phyloP scores from a whole-genome alignment of 768 basidiomycete species.

The Gloeophyllum trabeum region DNA sequence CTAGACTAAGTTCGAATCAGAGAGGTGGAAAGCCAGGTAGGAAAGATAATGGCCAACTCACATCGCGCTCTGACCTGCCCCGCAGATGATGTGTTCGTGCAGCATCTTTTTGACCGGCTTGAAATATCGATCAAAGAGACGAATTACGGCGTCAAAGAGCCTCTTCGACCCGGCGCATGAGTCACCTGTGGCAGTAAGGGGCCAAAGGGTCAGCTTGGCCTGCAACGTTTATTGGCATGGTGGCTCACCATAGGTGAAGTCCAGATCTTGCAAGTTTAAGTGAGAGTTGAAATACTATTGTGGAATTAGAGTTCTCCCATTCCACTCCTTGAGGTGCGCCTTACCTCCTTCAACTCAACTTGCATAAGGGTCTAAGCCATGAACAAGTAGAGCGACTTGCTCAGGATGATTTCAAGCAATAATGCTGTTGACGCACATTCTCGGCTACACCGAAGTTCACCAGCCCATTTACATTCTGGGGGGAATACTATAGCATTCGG shows the following conservation, averaged over 20 bases:
- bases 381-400: neutral
- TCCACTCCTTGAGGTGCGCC: neutral
- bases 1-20: neutral
- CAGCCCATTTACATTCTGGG: neutral
- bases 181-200: neutral
- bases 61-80: neutral
- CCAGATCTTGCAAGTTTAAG: neutral
- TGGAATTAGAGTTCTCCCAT: neutral
- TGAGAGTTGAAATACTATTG: neutral
- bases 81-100: neutral
- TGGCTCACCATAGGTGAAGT: constrained; percentile 1
- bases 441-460: constrained; percentile 1
- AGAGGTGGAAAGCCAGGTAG: too few species aligned
- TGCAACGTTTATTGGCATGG: neutral
- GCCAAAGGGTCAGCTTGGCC: too few species aligned
- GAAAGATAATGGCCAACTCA: too few species aligned
- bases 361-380: neutral
- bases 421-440: neutral
- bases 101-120: neutral
- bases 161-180: neutral
- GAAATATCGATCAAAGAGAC: neutral
- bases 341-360: neutral
- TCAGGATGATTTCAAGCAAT: neutral
- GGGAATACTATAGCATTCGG: too few species aligned
- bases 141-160: neutral